Conservation (phyloP, 2,329 filamentous ascomycete genomes). For the Allantophomopsis cytisporea region DNA sequence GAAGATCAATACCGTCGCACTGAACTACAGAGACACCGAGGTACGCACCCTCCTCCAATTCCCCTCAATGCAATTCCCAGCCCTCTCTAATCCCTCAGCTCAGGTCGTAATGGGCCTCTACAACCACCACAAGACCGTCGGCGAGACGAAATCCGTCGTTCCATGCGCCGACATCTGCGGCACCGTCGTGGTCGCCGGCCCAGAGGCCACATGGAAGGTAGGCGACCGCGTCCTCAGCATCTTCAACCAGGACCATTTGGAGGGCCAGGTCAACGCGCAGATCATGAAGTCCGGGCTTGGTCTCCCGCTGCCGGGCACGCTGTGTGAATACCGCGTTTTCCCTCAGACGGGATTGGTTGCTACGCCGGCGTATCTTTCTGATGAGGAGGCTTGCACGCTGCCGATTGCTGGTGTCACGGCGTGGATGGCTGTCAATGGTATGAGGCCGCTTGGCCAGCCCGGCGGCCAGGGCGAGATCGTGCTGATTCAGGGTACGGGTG, state of each 20-base stretch:
- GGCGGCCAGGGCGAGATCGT: slow-evolving; percentile 30
- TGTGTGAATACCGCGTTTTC: slow-evolving; percentile 47
- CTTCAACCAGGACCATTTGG: slow-evolving; percentile 38
- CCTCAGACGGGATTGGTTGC: slow-evolving; percentile 38
- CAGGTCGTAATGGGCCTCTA: slow-evolving; percentile 40
- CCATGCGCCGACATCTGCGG: slow-evolving; percentile 63
- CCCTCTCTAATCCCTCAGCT: too few relatives aligned
- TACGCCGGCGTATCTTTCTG: slow-evolving; percentile 39
- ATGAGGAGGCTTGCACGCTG: slow-evolving; percentile 45
- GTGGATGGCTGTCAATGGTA: slow-evolving; percentile 51
- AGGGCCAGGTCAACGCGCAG: slow-evolving; percentile 9
- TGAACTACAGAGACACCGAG: slow-evolving; percentile 17
- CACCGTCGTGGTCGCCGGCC: slow-evolving; percentile 34
- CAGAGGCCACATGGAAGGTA: slow-evolving; percentile 28
- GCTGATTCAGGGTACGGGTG: slow-evolving; percentile 40
- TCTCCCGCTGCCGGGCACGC: slow-evolving; percentile 41
- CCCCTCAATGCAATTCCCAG: too few relatives aligned
- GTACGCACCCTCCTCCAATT: slow-evolving; percentile 2
- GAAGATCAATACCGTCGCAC: slow-evolving; percentile 12
- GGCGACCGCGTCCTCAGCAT: slow-evolving; percentile 56
- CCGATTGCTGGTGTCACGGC: slow-evolving; percentile 50
- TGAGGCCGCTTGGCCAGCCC: slow-evolving; percentile 36
- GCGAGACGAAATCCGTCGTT: slow-evolving; percentile 30
- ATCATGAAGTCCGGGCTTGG: slow-evolving; percentile 39
- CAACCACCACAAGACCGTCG: slow-evolving; percentile 45